Base-by-base conservation (phyloP, 2,329 filamentous ascomycete species). In the Zasmidium cellare region DNA sequence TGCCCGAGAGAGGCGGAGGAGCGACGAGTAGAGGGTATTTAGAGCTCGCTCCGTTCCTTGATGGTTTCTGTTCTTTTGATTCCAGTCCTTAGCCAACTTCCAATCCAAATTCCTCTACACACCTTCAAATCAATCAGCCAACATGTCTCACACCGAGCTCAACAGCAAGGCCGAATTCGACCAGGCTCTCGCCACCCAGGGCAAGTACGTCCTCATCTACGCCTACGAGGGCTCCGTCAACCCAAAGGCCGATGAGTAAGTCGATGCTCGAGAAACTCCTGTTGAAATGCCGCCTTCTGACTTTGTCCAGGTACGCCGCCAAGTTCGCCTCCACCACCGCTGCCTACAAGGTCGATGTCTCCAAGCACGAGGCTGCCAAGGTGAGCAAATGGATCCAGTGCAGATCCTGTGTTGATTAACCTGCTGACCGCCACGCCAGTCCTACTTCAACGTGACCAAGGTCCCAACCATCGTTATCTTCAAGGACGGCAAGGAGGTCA, bases 201-300 rank as follows among this genome's bases (percentile, higher is more conserved):
- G 60, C 61, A 69, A 70, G 51, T 70, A 69, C 53, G 70, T 72
- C 56, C 64, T 72, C 59, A 67, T 72, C 61, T 67, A 69, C 62
- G 65, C 61, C 45, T 67, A 72, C 65, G 65, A 69, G 51, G 65
- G 64, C 51, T 55, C 60, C 2, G 53, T 68, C 28, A 61, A 61
- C 3, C 41, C 61, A 6, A 57, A 63, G 16, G 70, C 70, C n/a
- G 65, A 69, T 31, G 66, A 69, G 70, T 72, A 63, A 56, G 67
- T 22, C 7, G 11, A 12, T 9, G 19, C 2, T 20, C 38, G 7
- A 16, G 3, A 5, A 16, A 19, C 2, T 31, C 14, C 16, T 25
- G 14, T 19, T 11, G 25, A 28, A 11, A 28, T 6, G 25, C 23
- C 19, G 7, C 22, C 41, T 35, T 14, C 48, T 49, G 20, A 61